phyloP scores from a whole-genome alignment of 129 eudicot genomes.

The Chrysanthemum seticuspe region DNA sequence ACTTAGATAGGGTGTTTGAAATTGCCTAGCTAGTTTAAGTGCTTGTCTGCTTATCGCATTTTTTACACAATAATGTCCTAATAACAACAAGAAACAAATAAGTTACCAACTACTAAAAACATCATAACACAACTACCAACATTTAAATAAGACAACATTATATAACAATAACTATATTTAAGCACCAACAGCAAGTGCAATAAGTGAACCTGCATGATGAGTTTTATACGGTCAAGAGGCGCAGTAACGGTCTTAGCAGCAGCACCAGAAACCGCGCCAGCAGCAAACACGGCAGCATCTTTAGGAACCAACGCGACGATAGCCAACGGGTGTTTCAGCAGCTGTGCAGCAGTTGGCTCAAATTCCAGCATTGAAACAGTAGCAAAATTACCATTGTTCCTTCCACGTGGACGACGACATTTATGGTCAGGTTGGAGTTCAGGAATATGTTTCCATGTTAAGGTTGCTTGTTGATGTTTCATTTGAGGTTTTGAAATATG shows the following conservation, averaged over 20 bases:
- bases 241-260: slow-evolving; percentile 84
- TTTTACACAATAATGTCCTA: not conserved
- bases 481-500: slow-evolving; percentile 17
- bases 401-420: not conserved
- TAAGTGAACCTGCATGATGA: slow-evolving; percentile 76
- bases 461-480: slow-evolving; percentile 19
- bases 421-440: slow-evolving; percentile 22
- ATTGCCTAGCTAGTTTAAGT: no score
- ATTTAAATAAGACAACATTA: slow-evolving; percentile 11
- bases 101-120: not conserved
- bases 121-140: not conserved
- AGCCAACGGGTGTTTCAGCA: slow-evolving; percentile 69
- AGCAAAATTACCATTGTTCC: slow-evolving; percentile 38
- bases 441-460: slow-evolving; percentile 44
- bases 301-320: slow-evolving; percentile 64
- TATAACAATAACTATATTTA: no score
- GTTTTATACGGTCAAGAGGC: slow-evolving; percentile 91
- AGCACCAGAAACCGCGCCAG: slow-evolving; percentile 89
- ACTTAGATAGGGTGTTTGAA: no score
- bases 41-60: not conserved
- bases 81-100: not conserved
- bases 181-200: not conserved
- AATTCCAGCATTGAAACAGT: slow-evolving; percentile 54
- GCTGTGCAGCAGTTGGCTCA: slow-evolving; percentile 51
- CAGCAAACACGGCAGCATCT: slow-evolving; percentile 79